A percentile compares a stretch with the other conserved stretches of the same genome.
Evolutionary conservation across 345 rosid genomes (phyloP).

Genomic region (Cardamine chenopodiifolia): DNA sequence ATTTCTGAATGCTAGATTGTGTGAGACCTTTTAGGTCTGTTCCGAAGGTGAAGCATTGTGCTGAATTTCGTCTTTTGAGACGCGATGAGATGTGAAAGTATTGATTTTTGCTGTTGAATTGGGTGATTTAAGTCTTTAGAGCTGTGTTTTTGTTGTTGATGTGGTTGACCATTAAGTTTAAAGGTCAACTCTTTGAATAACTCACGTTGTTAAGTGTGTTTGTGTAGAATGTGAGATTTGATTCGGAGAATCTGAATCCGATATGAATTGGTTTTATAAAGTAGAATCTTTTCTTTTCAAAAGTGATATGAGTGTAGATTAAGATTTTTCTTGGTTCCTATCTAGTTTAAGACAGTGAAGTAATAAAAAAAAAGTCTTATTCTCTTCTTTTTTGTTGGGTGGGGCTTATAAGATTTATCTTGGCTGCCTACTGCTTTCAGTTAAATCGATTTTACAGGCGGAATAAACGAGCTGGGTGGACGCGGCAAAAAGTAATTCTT

Average conservation of each 20-base stretch:
- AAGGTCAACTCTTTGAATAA: slow-evolving; percentile 35
- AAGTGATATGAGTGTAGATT: slow-evolving; percentile 16
- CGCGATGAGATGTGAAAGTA: not conserved
- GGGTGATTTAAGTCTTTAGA: not conserved
- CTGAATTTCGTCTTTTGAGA: not conserved
- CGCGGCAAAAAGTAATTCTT: slow-evolving; percentile 63
- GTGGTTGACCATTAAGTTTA: slow-evolving; percentile 35
- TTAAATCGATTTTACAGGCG: slow-evolving; percentile 58
- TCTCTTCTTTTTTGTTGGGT: slow-evolving; percentile 14
- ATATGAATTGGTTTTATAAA: slow-evolving; percentile 1
- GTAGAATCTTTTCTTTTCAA: slow-evolving; percentile 19
- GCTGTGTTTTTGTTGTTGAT: not conserved
- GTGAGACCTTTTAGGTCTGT: not conserved
- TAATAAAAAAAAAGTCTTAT: slow-evolving; percentile 16
- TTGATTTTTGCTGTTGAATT: slow-evolving; percentile 7
- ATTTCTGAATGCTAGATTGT: slow-evolving; percentile 16
- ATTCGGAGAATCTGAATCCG: slow-evolving; percentile 30
- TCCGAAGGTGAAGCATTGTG: slow-evolving; percentile 30
- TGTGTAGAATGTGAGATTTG: slow-evolving; percentile 22
- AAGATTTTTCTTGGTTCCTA: not conserved
- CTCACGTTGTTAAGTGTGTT: not conserved
- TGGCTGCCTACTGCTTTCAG: slow-evolving; percentile 49
- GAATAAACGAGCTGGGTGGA: slow-evolving; percentile 62
- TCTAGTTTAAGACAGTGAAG: slow-evolving; percentile 15
- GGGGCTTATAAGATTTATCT: slow-evolving; percentile 37